A percentile compares a stretch with the other conserved stretches of the same genome.
Evolutionary conservation across 371 early-diverging fungal species (phyloP).

Genomic region (Synchytrium microbalum): DNA sequence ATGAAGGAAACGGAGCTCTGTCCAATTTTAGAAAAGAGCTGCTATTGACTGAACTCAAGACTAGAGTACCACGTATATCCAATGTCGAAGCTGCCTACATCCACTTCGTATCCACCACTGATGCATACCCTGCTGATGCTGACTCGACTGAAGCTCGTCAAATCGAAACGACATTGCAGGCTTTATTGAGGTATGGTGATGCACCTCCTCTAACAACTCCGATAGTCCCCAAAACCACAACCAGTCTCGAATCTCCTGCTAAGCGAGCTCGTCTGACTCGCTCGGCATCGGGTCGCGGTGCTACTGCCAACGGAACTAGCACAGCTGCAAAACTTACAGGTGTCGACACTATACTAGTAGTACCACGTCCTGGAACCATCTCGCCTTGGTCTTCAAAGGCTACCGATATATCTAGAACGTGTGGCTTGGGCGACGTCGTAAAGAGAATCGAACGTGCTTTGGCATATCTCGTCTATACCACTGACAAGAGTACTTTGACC

Average conservation of each 20-base stretch:
- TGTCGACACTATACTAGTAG: constrained; percentile 15
- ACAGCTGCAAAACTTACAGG: too few relatives aligned
- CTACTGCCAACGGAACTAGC: background rate
- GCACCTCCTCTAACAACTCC: background rate
- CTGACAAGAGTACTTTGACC: constrained; percentile 15
- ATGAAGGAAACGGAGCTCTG: background rate
- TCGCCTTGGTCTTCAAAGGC: constrained; percentile 99
- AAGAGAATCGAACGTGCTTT: constrained; percentile 81
- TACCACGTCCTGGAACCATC: constrained; percentile 89
- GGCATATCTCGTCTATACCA: constrained; percentile 50
- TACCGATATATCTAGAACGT: constrained; percentile 86
- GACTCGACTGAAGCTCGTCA: background rate
- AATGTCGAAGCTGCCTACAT: background rate
- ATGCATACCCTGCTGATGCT: background rate
- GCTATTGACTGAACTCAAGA: background rate
- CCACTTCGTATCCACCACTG: background rate
- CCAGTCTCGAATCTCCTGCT: background rate
- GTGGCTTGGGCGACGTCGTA: constrained; percentile 62
- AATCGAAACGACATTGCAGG: background rate
- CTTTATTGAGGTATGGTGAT: background rate
- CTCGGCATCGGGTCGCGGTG: background rate
- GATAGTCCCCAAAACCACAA: background rate
- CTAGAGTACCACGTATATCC: background rate
- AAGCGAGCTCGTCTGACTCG: background rate
- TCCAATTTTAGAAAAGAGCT: background rate